A percentile compares a stretch with the other conserved stretches of the same genome.
Conservation (phyloP, 2,329 filamentous ascomycete species). For the Fusarium scirpi region DNA sequence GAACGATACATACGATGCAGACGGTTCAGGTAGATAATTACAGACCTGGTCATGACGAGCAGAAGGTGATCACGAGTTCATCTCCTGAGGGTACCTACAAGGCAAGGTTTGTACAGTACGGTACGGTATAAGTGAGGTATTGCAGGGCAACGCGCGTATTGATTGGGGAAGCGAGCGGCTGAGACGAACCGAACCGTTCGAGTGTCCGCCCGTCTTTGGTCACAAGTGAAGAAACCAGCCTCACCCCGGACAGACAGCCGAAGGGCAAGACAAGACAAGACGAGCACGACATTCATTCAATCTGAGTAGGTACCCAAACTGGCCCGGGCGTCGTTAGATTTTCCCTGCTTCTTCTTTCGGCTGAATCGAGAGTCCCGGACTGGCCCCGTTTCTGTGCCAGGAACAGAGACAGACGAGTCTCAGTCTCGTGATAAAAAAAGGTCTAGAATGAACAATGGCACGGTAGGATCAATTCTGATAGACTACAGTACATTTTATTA, state of each 20-base stretch:
- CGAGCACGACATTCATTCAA: slow-evolving; percentile 31
- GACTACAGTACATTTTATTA: neutral
- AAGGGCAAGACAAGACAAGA: slow-evolving; percentile 14
- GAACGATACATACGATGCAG: slow-evolving; percentile 17
- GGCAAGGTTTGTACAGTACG: neutral
- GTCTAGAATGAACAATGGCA: slow-evolving; percentile 8
- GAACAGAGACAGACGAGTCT: slow-evolving; percentile 18
- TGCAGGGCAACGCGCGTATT: slow-evolving; percentile 21
- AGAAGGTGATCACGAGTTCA: slow-evolving; percentile 23
- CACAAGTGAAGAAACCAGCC: slow-evolving; percentile 8
- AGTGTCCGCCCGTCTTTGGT: neutral
- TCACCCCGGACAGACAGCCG: slow-evolving; percentile 12
- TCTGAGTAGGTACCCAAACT: slow-evolving; percentile 15
- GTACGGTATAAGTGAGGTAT: slow-evolving; percentile 12
- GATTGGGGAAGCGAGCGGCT: slow-evolving; percentile 2
- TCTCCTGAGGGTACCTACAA: slow-evolving; percentile 24
- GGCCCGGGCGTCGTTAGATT: slow-evolving; percentile 27
- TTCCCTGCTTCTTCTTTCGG: slow-evolving; percentile 25
- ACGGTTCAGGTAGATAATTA: neutral
- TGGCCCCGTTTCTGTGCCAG: slow-evolving; percentile 16
- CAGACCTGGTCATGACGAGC: slow-evolving; percentile 8
- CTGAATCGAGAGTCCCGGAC: slow-evolving; percentile 17
- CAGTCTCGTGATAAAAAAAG: slow-evolving; percentile 25
- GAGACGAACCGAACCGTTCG: slow-evolving; percentile 16
- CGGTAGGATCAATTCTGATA: neutral